phyloP scores from a whole-genome alignment of 2,329 filamentous ascomycete genomes.

The Fusarium sp. region DNA sequence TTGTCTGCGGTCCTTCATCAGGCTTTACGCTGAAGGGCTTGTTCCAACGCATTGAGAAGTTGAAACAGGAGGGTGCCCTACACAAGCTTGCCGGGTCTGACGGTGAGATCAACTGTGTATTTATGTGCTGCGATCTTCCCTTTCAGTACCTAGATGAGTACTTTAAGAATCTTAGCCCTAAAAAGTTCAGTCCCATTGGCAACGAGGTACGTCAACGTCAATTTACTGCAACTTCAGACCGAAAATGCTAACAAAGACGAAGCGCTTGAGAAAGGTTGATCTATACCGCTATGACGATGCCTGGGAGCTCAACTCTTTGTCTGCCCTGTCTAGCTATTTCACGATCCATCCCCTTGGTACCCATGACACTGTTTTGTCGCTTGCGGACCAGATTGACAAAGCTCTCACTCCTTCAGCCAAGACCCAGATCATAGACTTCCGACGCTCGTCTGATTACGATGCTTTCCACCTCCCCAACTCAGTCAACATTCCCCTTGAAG shows the following conservation, averaged over 20 bases:
- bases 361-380: constrained; percentile 41
- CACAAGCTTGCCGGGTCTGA: constrained; percentile 57
- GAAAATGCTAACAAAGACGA: constrained; percentile 31
- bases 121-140: constrained; percentile 70
- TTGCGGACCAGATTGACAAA: constrained; percentile 44
- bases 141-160: constrained; percentile 71
- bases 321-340: constrained; percentile 54
- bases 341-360: constrained; percentile 41
- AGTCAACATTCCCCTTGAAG: constrained; percentile 58
- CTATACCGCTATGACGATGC: constrained; percentile 65
- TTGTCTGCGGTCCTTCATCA: constrained; percentile 71
- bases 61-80: constrained; percentile 59
- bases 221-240: accelerated
- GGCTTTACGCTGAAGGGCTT: constrained; percentile 66
- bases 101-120: constrained; percentile 64
- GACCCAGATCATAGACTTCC: constrained; percentile 57
- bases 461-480: constrained; percentile 58
- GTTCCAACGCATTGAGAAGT: constrained; percentile 60
- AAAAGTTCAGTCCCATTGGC: constrained; percentile 60
- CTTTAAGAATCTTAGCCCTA: constrained; percentile 63
- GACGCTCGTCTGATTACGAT: constrained; percentile 55
- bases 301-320: constrained; percentile 60
- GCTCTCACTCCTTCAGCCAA: constrained; percentile 43
- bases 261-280: constrained; percentile 62
- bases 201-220: constrained; percentile 50